Evolutionary conservation across 2,329 filamentous ascomycete species (phyloP).

Genomic region (Trichoderma sp.): DNA sequence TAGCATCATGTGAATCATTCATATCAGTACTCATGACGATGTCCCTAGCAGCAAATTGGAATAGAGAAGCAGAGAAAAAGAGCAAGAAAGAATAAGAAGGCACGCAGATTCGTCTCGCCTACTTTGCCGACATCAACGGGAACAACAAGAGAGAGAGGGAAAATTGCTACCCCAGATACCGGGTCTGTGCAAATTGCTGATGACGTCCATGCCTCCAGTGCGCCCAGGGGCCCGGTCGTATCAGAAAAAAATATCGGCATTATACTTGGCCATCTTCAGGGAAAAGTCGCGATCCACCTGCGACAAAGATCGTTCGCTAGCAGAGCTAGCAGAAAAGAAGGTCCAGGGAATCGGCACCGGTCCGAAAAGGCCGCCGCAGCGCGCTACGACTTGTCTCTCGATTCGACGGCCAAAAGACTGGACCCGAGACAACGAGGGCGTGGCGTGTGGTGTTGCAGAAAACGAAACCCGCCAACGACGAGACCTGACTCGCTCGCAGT

Average conservation of each 20-base stretch:
- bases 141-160: background rate
- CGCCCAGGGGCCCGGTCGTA: conserved; percentile 15
- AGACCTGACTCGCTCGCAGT: conserved; percentile 12
- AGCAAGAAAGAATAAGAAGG: background rate
- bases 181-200: conserved; percentile 24
- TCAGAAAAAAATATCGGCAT: conserved; percentile 13
- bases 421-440: conserved; percentile 12
- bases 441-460: conserved; percentile 11
- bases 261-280: background rate
- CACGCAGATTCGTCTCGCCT: background rate
- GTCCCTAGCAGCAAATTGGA: background rate
- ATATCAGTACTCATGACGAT: background rate
- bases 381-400: conserved; percentile 14
- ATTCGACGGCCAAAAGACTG: conserved; percentile 9
- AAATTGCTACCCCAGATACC: conserved; percentile 15
- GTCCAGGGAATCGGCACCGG: conserved; percentile 8
- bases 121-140: background rate
- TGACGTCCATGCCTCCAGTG: conserved; percentile 14
- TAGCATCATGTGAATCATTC: background rate
- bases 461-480: background rate
- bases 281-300: conserved; percentile 16
- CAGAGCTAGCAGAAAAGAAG: background rate
- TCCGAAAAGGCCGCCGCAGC: conserved; percentile 12
- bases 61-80: background rate
- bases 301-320: conserved; percentile 12